Evolutionary conservation across 192 early-diverging fungal species (phyloP).

Genomic region (Dissophora ornata): DNA sequence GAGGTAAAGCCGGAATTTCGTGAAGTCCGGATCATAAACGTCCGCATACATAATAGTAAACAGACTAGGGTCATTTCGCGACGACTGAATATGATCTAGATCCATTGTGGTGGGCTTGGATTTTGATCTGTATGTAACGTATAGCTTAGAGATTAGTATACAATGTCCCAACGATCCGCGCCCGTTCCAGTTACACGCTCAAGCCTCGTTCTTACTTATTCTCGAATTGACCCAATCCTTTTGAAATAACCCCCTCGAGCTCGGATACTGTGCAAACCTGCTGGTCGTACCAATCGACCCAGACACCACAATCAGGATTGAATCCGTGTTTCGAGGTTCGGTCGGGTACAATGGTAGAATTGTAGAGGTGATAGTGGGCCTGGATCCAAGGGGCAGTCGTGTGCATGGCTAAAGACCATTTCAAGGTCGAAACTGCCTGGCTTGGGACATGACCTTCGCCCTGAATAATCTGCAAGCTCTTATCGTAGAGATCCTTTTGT

Average conservation of each 20-base stretch:
- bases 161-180: not conserved
- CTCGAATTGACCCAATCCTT: conserved; percentile 1
- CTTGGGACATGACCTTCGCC: conserved; percentile 51
- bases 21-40: conserved; percentile 67
- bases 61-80: conserved; percentile 7
- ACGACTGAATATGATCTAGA: conserved; percentile 34
- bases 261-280: conserved; percentile 73
- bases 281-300: conserved; percentile 75
- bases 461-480: conserved; percentile 62
- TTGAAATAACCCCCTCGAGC: conserved; percentile 55
- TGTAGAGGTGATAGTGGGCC: conserved; percentile 86
- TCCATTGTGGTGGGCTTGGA: conserved; percentile 43
- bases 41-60: conserved; percentile 84
- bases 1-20: conserved; percentile 66
- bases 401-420: conserved; percentile 77
- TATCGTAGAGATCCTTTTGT: conserved; percentile 61
- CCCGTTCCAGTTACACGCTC: no score
- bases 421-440: conserved; percentile 68
- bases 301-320: conserved; percentile 65
- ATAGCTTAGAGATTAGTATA: no score
- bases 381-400: conserved; percentile 81
- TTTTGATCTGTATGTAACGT: conserved; percentile 7
- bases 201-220: conserved; percentile 3
- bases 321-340: conserved; percentile 54
- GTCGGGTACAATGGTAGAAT: conserved; percentile 70